phyloP scores from a whole-genome alignment of 306 rosid species.

The Glycine latifolia region DNA sequence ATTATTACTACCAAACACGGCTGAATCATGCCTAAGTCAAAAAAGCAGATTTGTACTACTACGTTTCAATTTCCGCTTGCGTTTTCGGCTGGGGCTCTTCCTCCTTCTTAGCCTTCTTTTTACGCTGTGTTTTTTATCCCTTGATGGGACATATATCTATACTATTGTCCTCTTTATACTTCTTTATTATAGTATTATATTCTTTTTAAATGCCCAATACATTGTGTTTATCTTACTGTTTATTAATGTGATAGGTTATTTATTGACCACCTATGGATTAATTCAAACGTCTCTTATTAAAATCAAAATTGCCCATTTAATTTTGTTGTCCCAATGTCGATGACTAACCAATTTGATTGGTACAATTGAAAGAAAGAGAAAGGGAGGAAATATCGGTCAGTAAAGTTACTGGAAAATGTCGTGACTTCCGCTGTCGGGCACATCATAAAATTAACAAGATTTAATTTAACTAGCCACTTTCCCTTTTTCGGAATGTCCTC shows the following conservation, averaged over 20 bases:
- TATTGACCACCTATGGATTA: not conserved
- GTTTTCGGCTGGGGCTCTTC: conserved; percentile 49
- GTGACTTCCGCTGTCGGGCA: not conserved
- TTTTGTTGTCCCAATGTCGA: too few species aligned
- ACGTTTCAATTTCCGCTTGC: conserved; percentile 34
- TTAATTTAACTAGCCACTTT: not conserved
- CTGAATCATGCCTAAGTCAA: conserved; percentile 48
- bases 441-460: not conserved
- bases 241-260: conserved; percentile 22
- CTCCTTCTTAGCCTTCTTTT: conserved; percentile 35
- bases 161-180: conserved; percentile 15
- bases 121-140: not conserved
- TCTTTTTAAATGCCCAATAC: not conserved
- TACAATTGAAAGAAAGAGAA: not conserved
- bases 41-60: conserved; percentile 36
- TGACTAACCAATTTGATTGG: not conserved
- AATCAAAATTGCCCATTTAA: not conserved
- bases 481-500: not conserved
- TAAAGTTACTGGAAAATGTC: not conserved
- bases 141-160: conserved; percentile 39
- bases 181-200: not conserved
- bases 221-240: not conserved
- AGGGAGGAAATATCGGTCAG: not conserved
- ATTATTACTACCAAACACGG: conserved; percentile 46
- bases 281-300: not conserved